Percentiles rank a stretch among this genome's conserved stretches.
These are phyloP conservation scores for Rauvolfia tetraphylla DNA, from an alignment of 257 asterid genomes.

Conservation along the genomic window DNA sequence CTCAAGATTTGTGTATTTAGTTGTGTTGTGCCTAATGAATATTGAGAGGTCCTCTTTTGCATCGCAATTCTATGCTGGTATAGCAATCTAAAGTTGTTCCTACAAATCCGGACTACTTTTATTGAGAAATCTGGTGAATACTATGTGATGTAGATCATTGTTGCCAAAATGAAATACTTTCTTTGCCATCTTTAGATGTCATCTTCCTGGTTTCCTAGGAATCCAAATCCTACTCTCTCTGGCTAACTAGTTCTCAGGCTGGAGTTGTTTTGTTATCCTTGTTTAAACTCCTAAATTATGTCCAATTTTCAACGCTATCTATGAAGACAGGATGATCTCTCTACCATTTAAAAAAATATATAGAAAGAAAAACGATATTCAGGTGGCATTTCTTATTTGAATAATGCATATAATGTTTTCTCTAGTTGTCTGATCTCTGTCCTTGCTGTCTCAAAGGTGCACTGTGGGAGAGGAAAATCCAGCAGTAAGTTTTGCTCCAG, in stretches of 20 bases:
- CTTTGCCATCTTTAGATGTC: not conserved
- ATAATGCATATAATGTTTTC: not conserved
- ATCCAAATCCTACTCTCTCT: not conserved
- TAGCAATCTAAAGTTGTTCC: not conserved
- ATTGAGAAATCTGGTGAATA: not conserved
- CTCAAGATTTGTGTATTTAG: not conserved
- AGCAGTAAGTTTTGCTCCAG: not conserved
- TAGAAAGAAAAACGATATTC: not conserved
- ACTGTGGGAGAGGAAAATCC: not conserved
- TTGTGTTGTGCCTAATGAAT: not conserved
- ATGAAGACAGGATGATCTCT: too few species aligned
- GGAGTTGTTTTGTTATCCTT: too few species aligned
- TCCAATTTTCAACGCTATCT: not conserved
- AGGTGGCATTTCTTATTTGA: not conserved
- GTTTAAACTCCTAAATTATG: not conserved
- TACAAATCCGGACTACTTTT: not conserved
- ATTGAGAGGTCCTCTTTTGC: not conserved
- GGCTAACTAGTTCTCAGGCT: not conserved
- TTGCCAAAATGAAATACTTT: not conserved
- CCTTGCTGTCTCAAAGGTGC: not conserved
- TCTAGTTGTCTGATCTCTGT: not conserved
- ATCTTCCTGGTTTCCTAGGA: not conserved
- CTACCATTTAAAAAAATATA: too few species aligned
- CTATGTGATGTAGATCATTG: not conserved
- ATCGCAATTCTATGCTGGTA: not conserved